phyloP scores from a whole-genome alignment of 495 filamentous ascomycete species.

The Apiosordaria backusii region DNA sequence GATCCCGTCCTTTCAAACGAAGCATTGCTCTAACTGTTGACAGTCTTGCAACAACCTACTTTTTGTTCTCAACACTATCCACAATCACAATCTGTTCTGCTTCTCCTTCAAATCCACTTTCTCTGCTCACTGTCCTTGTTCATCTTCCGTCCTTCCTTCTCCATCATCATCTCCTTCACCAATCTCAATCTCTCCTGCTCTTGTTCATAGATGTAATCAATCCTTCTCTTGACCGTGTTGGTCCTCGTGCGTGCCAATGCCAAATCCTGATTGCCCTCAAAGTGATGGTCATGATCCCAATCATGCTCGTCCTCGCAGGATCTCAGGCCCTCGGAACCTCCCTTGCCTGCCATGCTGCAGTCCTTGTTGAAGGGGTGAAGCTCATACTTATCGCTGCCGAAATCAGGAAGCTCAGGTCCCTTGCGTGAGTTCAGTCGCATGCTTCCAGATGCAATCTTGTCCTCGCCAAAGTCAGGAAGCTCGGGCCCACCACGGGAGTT shows the following conservation, averaged over 20 bases:
- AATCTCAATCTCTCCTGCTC: neutral
- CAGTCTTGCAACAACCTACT: no score
- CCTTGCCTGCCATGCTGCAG: neutral
- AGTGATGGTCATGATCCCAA: neutral
- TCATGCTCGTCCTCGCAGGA: neutral
- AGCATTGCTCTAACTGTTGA: no score
- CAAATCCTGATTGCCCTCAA: neutral
- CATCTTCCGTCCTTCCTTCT: neutral
- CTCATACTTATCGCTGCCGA: neutral
- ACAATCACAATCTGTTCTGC: neutral
- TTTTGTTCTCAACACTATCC: neutral
- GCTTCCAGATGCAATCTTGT: no score
- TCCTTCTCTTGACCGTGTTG: neutral
- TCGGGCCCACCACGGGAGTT: neutral
- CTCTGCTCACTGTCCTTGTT: neutral
- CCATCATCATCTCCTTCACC: neutral
- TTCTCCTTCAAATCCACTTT: neutral
- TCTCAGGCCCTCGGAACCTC: neutral
- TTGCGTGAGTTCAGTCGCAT: no score
- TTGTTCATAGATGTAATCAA: neutral
- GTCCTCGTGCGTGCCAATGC: neutral
- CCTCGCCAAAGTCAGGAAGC: neutral
- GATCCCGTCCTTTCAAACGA: no score
- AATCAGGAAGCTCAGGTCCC: neutral
- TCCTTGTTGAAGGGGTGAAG: neutral